These are phyloP conservation scores for Magnolia kwangsiensis DNA, from an alignment of 164 flowering plant genomes.

Conservation along the genomic window DNA sequence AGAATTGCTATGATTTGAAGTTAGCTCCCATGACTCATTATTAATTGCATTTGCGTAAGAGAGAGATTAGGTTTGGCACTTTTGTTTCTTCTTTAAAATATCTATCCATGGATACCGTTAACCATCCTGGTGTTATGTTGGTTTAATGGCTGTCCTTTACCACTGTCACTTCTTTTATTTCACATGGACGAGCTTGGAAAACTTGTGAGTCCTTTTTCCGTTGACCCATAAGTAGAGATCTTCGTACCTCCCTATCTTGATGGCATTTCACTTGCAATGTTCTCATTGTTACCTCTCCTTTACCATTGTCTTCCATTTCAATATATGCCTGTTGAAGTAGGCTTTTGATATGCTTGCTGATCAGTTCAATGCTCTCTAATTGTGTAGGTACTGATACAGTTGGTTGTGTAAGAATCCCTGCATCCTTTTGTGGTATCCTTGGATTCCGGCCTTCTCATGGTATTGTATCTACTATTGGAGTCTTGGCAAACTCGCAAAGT, in stretches of 20 bases:
- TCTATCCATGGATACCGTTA: neutral
- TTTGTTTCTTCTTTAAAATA: too few relatives aligned
- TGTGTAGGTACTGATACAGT: slow-evolving; percentile 76
- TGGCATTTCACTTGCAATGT: neutral
- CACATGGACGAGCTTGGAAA: too few relatives aligned
- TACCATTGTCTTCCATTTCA: neutral
- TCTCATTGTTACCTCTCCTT: neutral
- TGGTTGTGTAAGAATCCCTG: slow-evolving; percentile 83
- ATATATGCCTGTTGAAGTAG: neutral
- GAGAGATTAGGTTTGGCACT: too few relatives aligned
- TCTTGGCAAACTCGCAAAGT: slow-evolving; percentile 76
- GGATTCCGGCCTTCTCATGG: slow-evolving; percentile 96
- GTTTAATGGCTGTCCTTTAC: neutral
- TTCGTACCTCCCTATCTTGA: neutral
- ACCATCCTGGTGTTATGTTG: neutral
- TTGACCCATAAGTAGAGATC: too few relatives aligned
- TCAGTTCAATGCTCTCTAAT: neutral
- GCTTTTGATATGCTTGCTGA: neutral
- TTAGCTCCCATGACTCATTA: too few relatives aligned
- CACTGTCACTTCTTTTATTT: neutral
- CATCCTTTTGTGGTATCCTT: slow-evolving; percentile 85
- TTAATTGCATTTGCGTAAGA: too few relatives aligned
- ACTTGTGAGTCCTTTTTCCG: too few relatives aligned
- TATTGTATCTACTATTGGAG: slow-evolving; percentile 62
- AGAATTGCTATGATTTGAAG: too few relatives aligned